These are phyloP conservation scores for Linnemannia hyalina DNA, from an alignment of 192 early-diverging fungal species.

Conservation along the genomic window DNA sequence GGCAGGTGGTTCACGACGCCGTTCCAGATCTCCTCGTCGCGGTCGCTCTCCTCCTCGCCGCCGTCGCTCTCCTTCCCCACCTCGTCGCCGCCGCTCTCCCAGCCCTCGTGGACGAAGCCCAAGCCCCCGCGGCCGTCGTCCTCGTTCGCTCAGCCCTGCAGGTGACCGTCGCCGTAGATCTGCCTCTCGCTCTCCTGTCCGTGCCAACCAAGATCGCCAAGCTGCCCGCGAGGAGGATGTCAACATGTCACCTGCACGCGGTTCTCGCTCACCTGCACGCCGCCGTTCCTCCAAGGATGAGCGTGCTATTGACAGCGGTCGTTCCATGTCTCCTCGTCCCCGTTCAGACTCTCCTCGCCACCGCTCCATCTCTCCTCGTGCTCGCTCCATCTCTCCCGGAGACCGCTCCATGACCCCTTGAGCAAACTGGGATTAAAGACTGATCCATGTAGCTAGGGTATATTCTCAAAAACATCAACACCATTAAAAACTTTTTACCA, in stretches of 20 bases:
- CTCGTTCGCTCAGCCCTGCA: slow-evolving; percentile 39
- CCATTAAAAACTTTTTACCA: not conserved
- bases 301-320: slow-evolving; percentile 13
- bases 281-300: slow-evolving; percentile 23
- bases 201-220: slow-evolving; percentile 27
- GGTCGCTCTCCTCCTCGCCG: slow-evolving; percentile 60
- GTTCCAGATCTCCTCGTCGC: slow-evolving; percentile 45
- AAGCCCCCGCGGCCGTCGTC: slow-evolving; percentile 35
- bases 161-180: slow-evolving; percentile 35
- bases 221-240: slow-evolving; percentile 30
- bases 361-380: slow-evolving; percentile 40
- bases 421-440: not conserved
- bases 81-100: slow-evolving; percentile 58
- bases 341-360: slow-evolving; percentile 36
- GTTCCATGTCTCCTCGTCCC: slow-evolving; percentile 23
- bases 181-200: slow-evolving; percentile 49
- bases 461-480: too few relatives aligned
- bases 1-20: slow-evolving; percentile 59
- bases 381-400: not conserved
- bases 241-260: slow-evolving; percentile 19
- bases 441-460: not conserved
- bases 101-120: slow-evolving; percentile 55
- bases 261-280: slow-evolving; percentile 32
- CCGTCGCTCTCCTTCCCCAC: slow-evolving; percentile 37
- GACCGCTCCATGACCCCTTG: not conserved